phyloP scores from a whole-genome alignment of 2,329 filamentous ascomycete genomes.

The Aspergillus uvarum region DNA sequence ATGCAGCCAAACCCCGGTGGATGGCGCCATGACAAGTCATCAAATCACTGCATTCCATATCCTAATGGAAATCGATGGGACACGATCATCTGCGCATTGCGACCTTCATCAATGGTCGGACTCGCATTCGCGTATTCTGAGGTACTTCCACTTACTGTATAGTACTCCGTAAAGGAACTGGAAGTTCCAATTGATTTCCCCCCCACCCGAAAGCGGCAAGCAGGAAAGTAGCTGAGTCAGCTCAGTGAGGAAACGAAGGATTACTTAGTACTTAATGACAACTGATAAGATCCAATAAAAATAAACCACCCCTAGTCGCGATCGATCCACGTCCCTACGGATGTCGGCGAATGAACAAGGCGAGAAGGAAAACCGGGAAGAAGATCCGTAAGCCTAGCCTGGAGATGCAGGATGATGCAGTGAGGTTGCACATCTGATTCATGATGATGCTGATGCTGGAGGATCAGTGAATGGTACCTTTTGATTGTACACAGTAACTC shows the following conservation, averaged over 20 bases:
- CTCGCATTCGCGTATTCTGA: too few relatives aligned
- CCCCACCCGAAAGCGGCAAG: too few relatives aligned
- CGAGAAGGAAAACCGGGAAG: neutral
- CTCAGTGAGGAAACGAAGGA: too few relatives aligned
- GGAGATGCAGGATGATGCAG: neutral
- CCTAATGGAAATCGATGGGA: slow-evolving; percentile 2
- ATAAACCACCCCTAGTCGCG: neutral
- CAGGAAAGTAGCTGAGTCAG: too few relatives aligned
- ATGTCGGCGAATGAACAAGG: neutral
- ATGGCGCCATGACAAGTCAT: neutral
- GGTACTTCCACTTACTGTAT: too few relatives aligned
- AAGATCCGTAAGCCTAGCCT: neutral
- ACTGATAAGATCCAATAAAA: too few relatives aligned
- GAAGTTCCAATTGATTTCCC: too few relatives aligned
- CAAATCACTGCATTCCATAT: slow-evolving; percentile 5
- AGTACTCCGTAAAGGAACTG: too few relatives aligned
- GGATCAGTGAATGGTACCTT: too few relatives aligned
- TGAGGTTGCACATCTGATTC: neutral
- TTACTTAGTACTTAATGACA: neutral
- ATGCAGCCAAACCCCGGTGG: slow-evolving; percentile 12
- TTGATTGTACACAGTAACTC: too few relatives aligned
- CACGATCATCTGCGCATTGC: too few relatives aligned
- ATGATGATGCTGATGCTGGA: neutral
- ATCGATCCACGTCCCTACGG: neutral
- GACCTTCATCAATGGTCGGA: too few relatives aligned